These are phyloP conservation scores for Iris macrosiphon DNA, from an alignment of 106 monocot genomes.

Conservation along the genomic window DNA sequence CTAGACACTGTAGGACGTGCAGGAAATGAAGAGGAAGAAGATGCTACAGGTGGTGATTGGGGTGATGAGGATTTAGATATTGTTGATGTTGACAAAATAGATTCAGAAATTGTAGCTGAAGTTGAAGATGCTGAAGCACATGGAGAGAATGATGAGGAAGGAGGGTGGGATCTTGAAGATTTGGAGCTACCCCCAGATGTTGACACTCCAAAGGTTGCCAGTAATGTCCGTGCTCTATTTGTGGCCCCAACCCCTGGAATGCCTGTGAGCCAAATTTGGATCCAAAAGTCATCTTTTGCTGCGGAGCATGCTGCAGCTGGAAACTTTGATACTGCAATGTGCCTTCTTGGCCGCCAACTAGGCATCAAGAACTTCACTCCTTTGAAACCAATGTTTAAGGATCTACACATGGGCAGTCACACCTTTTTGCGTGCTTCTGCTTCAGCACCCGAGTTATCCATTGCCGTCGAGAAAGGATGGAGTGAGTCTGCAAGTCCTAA, in stretches of 20 bases:
- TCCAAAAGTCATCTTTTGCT: constrained; percentile 81
- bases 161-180: constrained; percentile 91
- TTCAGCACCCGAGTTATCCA: constrained; percentile 40
- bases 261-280: constrained; percentile 91
- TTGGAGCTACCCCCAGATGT: constrained; percentile 71
- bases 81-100: constrained; percentile 42
- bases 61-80: constrained; percentile 82
- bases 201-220: constrained; percentile 41
- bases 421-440: constrained; percentile 50
- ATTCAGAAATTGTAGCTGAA: constrained; percentile 40
- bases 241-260: constrained; percentile 71
- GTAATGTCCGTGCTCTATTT: constrained; percentile 47
- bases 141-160: constrained; percentile 60
- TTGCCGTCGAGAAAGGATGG: constrained; percentile 83
- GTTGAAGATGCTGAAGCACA: constrained; percentile 44
- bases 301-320: constrained; percentile 88
- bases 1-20: constrained; percentile 45
- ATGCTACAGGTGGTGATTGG: constrained; percentile 58
- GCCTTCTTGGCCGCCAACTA: constrained; percentile 65
- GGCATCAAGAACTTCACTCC: constrained; percentile 87
- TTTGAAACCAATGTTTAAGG: constrained; percentile 59
- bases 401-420: constrained; percentile 71
- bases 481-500: constrained; percentile 65
- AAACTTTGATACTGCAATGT: constrained; percentile 82
- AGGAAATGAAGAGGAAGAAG: constrained; percentile 64